Evolutionary conservation across 345 rosid species (phyloP).

Genomic region (Hibiscus trionum): DNA sequence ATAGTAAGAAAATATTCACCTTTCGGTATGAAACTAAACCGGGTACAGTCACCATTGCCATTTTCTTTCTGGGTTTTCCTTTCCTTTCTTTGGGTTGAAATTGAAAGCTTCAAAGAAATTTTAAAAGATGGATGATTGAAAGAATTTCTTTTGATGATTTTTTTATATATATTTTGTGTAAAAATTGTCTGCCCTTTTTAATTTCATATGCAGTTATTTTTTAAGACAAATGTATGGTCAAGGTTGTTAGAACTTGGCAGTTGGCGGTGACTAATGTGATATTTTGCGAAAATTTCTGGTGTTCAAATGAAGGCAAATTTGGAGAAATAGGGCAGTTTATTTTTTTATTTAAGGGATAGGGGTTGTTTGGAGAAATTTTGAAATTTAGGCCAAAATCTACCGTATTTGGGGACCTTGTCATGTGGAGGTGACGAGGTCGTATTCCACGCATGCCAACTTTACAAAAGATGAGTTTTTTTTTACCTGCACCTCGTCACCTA

Average conservation of each 20-base stretch:
- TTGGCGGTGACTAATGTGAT: background rate
- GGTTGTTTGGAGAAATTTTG: too few relatives aligned
- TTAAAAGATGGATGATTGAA: background rate
- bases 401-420: too few relatives aligned
- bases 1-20: background rate
- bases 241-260: background rate
- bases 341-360: too few relatives aligned
- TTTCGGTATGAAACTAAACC: conserved; percentile 1
- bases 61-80: conserved; percentile 1
- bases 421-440: too few relatives aligned
- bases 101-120: background rate
- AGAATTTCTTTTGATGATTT: background rate
- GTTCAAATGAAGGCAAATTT: background rate
- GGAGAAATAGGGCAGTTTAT: too few relatives aligned
- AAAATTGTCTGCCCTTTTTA: background rate
- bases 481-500: fast-evolving
- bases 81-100: background rate
- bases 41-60: conserved; percentile 5
- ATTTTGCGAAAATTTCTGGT: background rate
- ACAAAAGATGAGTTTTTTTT: too few relatives aligned
- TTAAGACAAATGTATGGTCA: background rate
- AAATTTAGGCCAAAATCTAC: too few relatives aligned
- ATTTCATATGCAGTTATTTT: background rate
- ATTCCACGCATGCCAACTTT: too few relatives aligned
- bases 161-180: background rate